Evolutionary conservation across 2,329 filamentous ascomycete species (phyloP), one percentile per base, ranked within the genome.

Genomic region (Diplodia seriata): DNA sequence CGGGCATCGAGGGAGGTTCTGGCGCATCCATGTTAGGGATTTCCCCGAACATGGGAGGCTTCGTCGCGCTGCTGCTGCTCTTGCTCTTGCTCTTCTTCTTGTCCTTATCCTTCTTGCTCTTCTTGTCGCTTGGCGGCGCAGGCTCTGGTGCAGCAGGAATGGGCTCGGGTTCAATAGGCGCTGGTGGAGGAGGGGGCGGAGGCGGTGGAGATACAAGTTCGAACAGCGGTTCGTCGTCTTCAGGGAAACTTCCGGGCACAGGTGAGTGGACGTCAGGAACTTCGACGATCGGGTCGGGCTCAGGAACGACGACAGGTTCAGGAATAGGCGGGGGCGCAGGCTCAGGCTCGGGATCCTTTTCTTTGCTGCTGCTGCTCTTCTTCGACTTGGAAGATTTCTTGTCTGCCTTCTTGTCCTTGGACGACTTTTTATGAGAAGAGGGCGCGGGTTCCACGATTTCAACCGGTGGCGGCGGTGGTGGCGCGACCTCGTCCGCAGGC

Each of bases 211-310:
- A 38, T 11, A 51, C 40, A 18, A 49, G 9, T n/a, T 67, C 59
- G 47, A 63, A 63, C 9, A 20, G 62, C n/a, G 64, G 64, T 18
- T 67, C 67, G 43, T 36, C 33, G 33, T 83, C 80, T 71, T 83
- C 82, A 67, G 82, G 82, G 59, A 84, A 84, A 11, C 81, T 82
- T 57, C 82, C 82, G 43, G 81, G 81, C 12, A 83, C 76, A 29
- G 82, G 82, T 31, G 78, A 77, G 20, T 75, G 67, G 23, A 77
- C 72, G 29, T 75, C 73, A 51, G 73, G 71, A 36, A 72, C 69
- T 38, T 50, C 55, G 61, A 63, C 23, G 26, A 33, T 65, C 65
- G 47, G 68, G 33, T 70, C 70, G 15, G 69, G 62, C 50, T 65
- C 59, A 12, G 55, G 57, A 38, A 59, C 54, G 31, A 57, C 38